These are phyloP conservation scores for Malassezia sympodialis DNA, from an alignment of 1,284 basidiomycete genomes.

Conservation along the genomic window DNA sequence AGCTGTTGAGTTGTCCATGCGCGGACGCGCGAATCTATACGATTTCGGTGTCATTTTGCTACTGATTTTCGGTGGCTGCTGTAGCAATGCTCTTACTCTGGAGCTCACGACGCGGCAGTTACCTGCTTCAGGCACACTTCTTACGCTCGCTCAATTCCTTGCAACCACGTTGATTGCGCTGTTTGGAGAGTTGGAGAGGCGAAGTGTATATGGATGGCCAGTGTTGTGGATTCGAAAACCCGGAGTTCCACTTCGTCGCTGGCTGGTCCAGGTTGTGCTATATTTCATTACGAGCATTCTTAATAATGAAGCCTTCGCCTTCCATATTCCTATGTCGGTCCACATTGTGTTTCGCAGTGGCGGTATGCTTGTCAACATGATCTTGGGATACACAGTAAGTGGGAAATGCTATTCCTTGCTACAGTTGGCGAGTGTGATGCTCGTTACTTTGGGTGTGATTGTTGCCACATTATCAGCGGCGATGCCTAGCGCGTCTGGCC, in stretches of 20 bases:
- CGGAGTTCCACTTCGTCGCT: constrained; percentile 62
- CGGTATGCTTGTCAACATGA: constrained; percentile 70
- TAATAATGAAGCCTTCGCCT: constrained; percentile 84
- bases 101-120: constrained; percentile 35
- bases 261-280: constrained; percentile 69
- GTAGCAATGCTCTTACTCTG: constrained; percentile 40
- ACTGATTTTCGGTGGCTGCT: constrained; percentile 47
- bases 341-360: constrained; percentile 91
- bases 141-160: constrained; percentile 43
- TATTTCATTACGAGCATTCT: constrained; percentile 72
- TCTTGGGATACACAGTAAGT: constrained; percentile 60
- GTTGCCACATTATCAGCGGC: constrained; percentile 60
- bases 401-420: constrained; percentile 49
- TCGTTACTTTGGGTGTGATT: constrained; percentile 73
- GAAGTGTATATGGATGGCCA: not conserved
- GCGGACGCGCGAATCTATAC: not conserved
- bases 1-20: not conserved
- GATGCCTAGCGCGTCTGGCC: not conserved
- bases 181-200: constrained; percentile 23
- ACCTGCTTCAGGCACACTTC: constrained; percentile 33
- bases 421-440: constrained; percentile 56
- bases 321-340: constrained; percentile 71
- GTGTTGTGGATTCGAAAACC: constrained; percentile 16
- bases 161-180: constrained; percentile 30
- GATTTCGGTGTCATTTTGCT: constrained; percentile 24